A percentile compares a stretch with the other conserved stretches of the same genome.
phyloP scores from a whole-genome alignment of 768 basidiomycete species.

The Russula griseocarnosa region DNA sequence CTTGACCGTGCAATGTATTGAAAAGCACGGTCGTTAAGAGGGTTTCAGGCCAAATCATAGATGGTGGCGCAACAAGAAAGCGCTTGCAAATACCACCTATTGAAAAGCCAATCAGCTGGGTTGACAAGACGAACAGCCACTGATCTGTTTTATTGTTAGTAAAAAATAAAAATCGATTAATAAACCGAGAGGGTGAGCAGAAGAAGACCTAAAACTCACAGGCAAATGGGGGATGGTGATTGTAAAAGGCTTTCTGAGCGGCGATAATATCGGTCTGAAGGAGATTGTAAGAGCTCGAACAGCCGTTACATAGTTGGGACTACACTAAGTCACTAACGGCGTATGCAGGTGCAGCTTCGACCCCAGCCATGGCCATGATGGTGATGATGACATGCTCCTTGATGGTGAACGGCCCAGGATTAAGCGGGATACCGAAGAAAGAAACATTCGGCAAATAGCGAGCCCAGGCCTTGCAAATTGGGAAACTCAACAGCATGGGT shows the following conservation, averaged over 20 bases:
- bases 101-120: conserved; percentile 42
- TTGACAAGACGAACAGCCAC: conserved; percentile 42
- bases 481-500: conserved; percentile 66
- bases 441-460: conserved; percentile 48
- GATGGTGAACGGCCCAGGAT: conserved; percentile 68
- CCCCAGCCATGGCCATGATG: conserved; percentile 42
- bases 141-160: conserved; percentile 28
- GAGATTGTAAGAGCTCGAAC: neutral
- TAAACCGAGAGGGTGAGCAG: neutral
- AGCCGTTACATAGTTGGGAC: neutral
- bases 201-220: conserved; percentile 27
- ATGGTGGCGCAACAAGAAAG: conserved; percentile 44
- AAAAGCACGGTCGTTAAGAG: conserved; percentile 45
- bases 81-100: conserved; percentile 44
- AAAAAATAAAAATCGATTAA: neutral
- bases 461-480: conserved; percentile 58
- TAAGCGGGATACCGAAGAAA: conserved; percentile 50
- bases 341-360: conserved; percentile 36
- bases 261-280: conserved; percentile 42
- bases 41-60: conserved; percentile 46
- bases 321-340: conserved; percentile 31
- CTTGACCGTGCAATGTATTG: conserved; percentile 41
- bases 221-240: conserved; percentile 37
- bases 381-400: conserved; percentile 63
- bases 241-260: conserved; percentile 46